Evolutionary conservation across 257 asterid genomes (phyloP).

Genomic region (Solanum tacnaense): DNA sequence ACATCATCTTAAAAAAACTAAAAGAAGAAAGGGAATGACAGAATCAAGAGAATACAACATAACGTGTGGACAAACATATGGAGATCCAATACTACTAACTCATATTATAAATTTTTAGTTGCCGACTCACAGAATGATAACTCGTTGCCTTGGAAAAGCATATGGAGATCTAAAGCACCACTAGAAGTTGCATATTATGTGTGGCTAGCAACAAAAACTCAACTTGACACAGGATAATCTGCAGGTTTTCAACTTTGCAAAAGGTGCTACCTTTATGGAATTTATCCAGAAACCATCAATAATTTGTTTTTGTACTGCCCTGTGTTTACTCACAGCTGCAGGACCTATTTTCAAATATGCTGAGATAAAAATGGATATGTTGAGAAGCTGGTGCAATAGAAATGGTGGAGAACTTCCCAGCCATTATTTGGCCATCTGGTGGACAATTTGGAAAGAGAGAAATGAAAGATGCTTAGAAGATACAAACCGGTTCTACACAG

Average conservation of each 20-base stretch:
- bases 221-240: not conserved
- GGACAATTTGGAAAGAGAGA: not conserved
- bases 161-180: not conserved
- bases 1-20: not conserved
- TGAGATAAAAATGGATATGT: not conserved
- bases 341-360: not conserved
- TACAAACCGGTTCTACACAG: not conserved
- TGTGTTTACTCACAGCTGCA: not conserved
- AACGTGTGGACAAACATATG: not conserved
- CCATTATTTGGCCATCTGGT: not conserved
- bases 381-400: not conserved
- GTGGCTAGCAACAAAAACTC: not conserved
- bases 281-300: not conserved
- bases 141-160: not conserved
- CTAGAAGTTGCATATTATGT: not conserved
- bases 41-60: not conserved
- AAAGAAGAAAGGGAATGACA: not conserved
- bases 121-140: not conserved
- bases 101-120: not conserved
- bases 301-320: not conserved
- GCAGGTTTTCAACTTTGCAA: not conserved
- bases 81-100: not conserved
- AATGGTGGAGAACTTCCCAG: not conserved
- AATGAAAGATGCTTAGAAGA: not conserved
- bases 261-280: not conserved